phyloP scores from a whole-genome alignment of 768 basidiomycete genomes.

The Naganishia antarctica region DNA sequence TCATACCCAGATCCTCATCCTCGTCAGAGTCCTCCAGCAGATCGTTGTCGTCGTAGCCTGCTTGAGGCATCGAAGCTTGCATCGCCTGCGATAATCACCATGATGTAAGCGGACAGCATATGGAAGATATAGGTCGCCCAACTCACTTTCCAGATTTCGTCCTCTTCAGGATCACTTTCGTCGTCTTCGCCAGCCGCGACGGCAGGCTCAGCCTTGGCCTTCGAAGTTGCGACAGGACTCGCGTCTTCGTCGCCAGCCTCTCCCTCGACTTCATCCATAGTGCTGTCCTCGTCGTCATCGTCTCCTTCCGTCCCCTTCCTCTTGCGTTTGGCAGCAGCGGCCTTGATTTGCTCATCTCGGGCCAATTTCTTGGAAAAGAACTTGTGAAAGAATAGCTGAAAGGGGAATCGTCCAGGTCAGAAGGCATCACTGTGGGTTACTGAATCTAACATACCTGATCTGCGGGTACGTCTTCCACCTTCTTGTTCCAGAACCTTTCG shows the following conservation, averaged over 20 bases:
- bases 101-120: background rate
- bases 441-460: slow-evolving; percentile 64
- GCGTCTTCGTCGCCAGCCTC: slow-evolving; percentile 53
- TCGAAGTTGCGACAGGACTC: slow-evolving; percentile 31
- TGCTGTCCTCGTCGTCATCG: slow-evolving; percentile 43
- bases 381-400: slow-evolving; percentile 80
- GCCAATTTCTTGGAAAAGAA: slow-evolving; percentile 73
- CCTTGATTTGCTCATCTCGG: slow-evolving; percentile 55
- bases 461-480: slow-evolving; percentile 68
- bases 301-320: slow-evolving; percentile 50
- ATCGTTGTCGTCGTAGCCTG: slow-evolving; percentile 50
- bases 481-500: slow-evolving; percentile 66
- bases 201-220: slow-evolving; percentile 36
- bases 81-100: slow-evolving; percentile 61
- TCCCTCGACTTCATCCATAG: slow-evolving; percentile 52
- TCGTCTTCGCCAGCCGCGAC: slow-evolving; percentile 36
- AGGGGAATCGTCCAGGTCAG: background rate
- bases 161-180: slow-evolving; percentile 53
- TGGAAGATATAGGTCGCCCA: slow-evolving; percentile 13
- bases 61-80: slow-evolving; percentile 75
- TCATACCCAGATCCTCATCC: slow-evolving; percentile 33
- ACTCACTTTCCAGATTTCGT: slow-evolving; percentile 81
- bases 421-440: background rate
- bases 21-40: slow-evolving; percentile 34
- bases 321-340: slow-evolving; percentile 51